Percentiles rank a stretch among this genome's conserved stretches.
These are phyloP conservation scores for Aegilops sharonensis DNA, from an alignment of 176 grass and related monocot genomes.

Conservation along the genomic window DNA sequence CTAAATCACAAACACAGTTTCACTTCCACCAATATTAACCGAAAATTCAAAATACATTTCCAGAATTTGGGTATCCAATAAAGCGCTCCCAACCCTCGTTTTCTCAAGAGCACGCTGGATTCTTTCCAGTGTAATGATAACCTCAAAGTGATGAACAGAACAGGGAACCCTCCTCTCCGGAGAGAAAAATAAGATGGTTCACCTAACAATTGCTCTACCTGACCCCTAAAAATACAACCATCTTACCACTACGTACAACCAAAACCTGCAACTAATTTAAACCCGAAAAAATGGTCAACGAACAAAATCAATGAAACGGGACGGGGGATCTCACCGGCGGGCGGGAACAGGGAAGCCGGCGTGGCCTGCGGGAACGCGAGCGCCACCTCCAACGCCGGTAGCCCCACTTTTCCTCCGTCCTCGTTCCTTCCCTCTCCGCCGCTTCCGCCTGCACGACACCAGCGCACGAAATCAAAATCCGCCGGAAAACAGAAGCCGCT, in stretches of 20 bases:
- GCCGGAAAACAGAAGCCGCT: neutral
- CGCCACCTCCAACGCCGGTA: constrained; percentile 54
- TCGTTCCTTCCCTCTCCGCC: neutral
- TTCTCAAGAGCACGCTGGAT: neutral
- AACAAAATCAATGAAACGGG: neutral
- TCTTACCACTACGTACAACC: neutral
- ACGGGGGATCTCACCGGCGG: constrained; percentile 35
- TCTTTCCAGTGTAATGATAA: neutral
- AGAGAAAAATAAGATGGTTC: neutral
- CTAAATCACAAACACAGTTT: neutral
- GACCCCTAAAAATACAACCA: neutral
- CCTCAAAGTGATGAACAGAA: neutral
- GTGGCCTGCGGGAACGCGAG: constrained; percentile 68
- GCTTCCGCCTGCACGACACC: constrained; percentile 5
- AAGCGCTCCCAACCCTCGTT: neutral
- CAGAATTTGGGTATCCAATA: neutral
- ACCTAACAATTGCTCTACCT: neutral
- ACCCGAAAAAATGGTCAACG: neutral
- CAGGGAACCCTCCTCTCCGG: neutral
- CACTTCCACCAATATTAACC: neutral
- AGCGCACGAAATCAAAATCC: neutral
- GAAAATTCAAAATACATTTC: neutral
- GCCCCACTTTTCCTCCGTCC: constrained; percentile 39
- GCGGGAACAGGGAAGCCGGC: constrained; percentile 66
- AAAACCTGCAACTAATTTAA: neutral